Evolutionary conservation across 2,329 filamentous ascomycete genomes (phyloP).

Genomic region (Pleurostoma richardsiae): DNA sequence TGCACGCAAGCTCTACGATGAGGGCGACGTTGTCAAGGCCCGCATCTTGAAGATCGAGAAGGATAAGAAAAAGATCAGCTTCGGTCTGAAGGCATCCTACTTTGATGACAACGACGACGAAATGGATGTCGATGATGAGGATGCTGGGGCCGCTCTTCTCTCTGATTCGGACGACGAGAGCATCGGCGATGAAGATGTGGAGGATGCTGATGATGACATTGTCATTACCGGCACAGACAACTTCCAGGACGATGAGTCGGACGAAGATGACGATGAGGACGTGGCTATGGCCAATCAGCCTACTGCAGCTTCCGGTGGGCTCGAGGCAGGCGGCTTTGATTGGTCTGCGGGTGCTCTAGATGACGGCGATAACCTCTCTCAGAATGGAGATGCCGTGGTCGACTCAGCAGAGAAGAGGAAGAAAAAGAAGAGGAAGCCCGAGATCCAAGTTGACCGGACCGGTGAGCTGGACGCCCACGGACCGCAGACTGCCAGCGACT

Average conservation of each 20-base stretch:
- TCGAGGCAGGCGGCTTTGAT: slow-evolving; percentile 76
- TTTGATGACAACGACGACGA: slow-evolving; percentile 60
- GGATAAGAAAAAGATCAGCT: slow-evolving; percentile 73
- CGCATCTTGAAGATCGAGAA: slow-evolving; percentile 74
- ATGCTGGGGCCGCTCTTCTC: slow-evolving; percentile 36
- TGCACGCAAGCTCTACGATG: slow-evolving; percentile 82
- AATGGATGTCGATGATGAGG: slow-evolving; percentile 35
- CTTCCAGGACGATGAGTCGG: slow-evolving; percentile 19
- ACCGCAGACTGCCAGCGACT: slow-evolving; percentile 86
- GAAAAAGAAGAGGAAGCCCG: slow-evolving; percentile 70
- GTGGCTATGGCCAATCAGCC: slow-evolving; percentile 28
- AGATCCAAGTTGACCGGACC: slow-evolving; percentile 81
- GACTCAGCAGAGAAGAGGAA: slow-evolving; percentile 48
- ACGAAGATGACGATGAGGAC: slow-evolving; percentile 33
- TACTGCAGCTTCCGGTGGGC: slow-evolving; percentile 38
- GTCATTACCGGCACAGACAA: slow-evolving; percentile 38
- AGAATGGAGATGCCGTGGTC: slow-evolving; percentile 33
- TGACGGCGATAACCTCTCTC: slow-evolving; percentile 45
- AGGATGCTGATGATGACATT: slow-evolving; percentile 36
- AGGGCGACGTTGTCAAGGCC: slow-evolving; percentile 91
- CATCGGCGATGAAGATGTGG: slow-evolving; percentile 44
- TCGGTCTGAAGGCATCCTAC: slow-evolving; percentile 90
- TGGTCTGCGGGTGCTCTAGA: slow-evolving; percentile 73
- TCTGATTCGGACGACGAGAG: slow-evolving; percentile 34
- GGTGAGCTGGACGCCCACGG: slow-evolving; percentile 87